These are phyloP conservation scores for Simplicillium sp. DNA, from an alignment of 2,329 filamentous ascomycete species.

Conservation along the genomic window DNA sequence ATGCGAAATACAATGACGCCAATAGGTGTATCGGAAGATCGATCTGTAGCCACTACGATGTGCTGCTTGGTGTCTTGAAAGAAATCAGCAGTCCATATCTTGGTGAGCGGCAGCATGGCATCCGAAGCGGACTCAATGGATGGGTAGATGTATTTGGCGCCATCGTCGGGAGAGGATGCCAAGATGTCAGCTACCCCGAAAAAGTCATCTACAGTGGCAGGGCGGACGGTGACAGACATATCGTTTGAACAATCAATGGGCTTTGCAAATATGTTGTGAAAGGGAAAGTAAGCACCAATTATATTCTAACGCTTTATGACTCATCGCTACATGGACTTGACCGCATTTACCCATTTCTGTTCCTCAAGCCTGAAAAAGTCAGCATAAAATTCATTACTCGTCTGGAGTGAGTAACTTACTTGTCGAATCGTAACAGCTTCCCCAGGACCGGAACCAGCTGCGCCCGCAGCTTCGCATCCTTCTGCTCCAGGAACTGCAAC, in stretches of 20 bases:
- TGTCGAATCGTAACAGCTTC: constrained; percentile 68
- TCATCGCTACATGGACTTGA: constrained; percentile 13
- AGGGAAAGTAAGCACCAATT: too few relatives aligned
- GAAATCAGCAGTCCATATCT: too few relatives aligned
- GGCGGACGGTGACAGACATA: background rate
- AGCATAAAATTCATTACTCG: background rate
- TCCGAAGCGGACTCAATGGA: background rate
- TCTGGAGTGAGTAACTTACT: too few relatives aligned
- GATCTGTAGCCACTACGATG: too few relatives aligned
- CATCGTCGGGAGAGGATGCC: background rate
- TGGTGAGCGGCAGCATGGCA: background rate
- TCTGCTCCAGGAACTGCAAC: constrained; percentile 72
- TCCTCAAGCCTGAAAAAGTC: constrained; percentile 12
- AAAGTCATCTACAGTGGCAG: background rate
- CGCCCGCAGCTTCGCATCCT: constrained; percentile 64
- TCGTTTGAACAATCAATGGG: too few relatives aligned
- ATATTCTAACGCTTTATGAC: too few relatives aligned
- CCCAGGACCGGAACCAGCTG: constrained; percentile 72
- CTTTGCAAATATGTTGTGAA: too few relatives aligned
- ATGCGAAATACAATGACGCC: too few relatives aligned
- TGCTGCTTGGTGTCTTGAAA: too few relatives aligned
- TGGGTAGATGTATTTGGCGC: background rate
- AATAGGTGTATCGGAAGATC: too few relatives aligned
- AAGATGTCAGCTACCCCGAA: background rate
- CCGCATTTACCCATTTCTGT: constrained; percentile 16